These are phyloP conservation scores for Phialophora verrucosa DNA, from an alignment of 2,329 filamentous ascomycete genomes.

Conservation along the genomic window DNA sequence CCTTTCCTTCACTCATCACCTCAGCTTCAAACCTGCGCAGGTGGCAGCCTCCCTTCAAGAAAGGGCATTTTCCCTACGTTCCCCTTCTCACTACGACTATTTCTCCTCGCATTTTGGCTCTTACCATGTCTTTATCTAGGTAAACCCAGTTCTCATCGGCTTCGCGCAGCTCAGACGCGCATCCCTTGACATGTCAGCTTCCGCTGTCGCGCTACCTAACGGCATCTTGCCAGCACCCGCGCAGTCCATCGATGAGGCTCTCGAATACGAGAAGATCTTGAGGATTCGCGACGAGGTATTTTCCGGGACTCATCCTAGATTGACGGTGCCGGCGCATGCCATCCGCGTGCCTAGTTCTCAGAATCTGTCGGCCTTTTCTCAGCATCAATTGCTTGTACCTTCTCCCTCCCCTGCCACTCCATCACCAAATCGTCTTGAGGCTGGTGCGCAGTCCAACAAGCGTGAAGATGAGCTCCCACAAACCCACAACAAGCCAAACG, in stretches of 20 bases:
- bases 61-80: neutral
- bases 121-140: constrained; percentile 31
- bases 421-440: constrained; percentile 40
- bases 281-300: constrained; percentile 80
- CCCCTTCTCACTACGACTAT: neutral
- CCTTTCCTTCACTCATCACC: constrained; percentile 12
- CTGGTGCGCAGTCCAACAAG: constrained; percentile 25
- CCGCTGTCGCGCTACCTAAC: constrained; percentile 37
- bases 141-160: constrained; percentile 20
- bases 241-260: constrained; percentile 59
- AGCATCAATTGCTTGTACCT: constrained; percentile 38
- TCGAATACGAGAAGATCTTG: constrained; percentile 80
- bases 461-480: constrained; percentile 30
- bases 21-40: neutral
- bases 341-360: constrained; percentile 50
- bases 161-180: constrained; percentile 31
- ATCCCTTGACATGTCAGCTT: constrained; percentile 35
- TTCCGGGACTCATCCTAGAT: constrained; percentile 69
- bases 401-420: constrained; percentile 32
- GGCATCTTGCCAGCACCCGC: constrained; percentile 40
- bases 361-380: constrained; percentile 42
- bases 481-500: constrained; percentile 27
- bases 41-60: constrained; percentile 4
- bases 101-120: constrained; percentile 4
- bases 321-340: constrained; percentile 62